Base-by-base conservation (phyloP, 2,329 filamentous ascomycete genomes). In the Cytospora leucostoma region DNA sequence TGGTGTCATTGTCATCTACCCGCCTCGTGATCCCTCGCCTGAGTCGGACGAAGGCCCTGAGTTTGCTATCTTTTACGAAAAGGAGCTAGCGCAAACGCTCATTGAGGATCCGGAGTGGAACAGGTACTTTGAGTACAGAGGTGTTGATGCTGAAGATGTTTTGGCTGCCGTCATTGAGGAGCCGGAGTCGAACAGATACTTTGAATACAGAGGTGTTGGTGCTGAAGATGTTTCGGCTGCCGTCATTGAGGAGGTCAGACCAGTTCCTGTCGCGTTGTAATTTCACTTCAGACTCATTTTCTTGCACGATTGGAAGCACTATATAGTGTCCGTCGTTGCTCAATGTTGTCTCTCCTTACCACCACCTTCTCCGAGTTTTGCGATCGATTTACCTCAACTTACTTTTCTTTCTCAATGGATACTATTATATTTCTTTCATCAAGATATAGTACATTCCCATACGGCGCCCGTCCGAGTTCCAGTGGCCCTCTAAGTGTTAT, bases 101-200 rank as follows among this genome's bases (percentile, higher is more conserved):
- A 67, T 77, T 2, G 63, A 73, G 4, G 75, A 79, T 60, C 38
- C 59, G 3, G 71, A 77, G 60, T 76, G 73, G 74, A 74, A 65
- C 35, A 59, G 68, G 59, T 78, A 72, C 21, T 78, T 78, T 62
- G 75, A 77, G 62, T 78, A 72, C 52, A 67, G 76, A 35, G 77
- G 75, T 0, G 66, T 78, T 21, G 74, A 63, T 51, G 58, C 58
- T 15, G 58, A 60, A 37, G 58, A 60, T 35, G 27, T 37, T 49
- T 54, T 37, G 38, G 50, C 58, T 15, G 32, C 19, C 13, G 58
- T 60, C 32, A 7, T 37, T 7, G 34, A 47, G 7, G 75, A 79
- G 59, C 38, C 61, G 3, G 71, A 77, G 60, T 76, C 73, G 74
- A 74, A 65, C 35, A 59, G 68, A 59, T 78, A 72, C 21, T 78